Base-by-base conservation (phyloP, 148 eudicot species). In the Drosera capensis region DNA sequence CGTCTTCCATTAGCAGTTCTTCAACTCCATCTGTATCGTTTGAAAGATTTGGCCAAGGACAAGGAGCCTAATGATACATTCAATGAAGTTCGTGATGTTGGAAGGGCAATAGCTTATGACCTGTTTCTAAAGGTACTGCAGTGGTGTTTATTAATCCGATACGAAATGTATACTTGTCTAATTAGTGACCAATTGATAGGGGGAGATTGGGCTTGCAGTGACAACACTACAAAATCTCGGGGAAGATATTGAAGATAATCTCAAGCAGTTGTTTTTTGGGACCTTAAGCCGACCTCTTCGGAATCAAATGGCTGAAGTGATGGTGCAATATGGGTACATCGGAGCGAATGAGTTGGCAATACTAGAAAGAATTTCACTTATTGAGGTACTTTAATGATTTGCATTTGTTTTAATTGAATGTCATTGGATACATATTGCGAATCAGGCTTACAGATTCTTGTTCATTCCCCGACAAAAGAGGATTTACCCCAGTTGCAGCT, bases 1-100 rank as follows among this genome's bases (percentile, higher is more conserved):
- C 97, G 97, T 46, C 86, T 88, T 66, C 97, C 97, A 47, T 49
- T 88, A 51, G 97, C 97, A 28, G 97, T 88, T 52, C 94, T 88
- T 52, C 82, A 81, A 51, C 62, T 88, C 71, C 97, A 88, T 78
- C 92, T 84, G 63, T 87, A 66, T 57, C 73, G 59, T 47, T 20
- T 40, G 34, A 75, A 56, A 64, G 69, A 62, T 54, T 29, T 52
- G 54, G 71, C 48, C 26, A 49, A 66, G 54, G 71, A 68, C 19
- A 55, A 71, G 63, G 80, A 71, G 51, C 75, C 65, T 48, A 71
- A 60, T 53, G 94, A 88, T 66, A 71, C 80, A 56, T 88, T 88
- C 57, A 66, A 64, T 52, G 86, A 88, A 75, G 92, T 88, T 53
- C 77, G 84, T 52, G 86, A 80, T 67, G 72, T 77, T 58, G 97